Evolutionary conservation across 2,329 filamentous ascomycete genomes (phyloP), one percentile per base, ranked within the genome.

Genomic region (Aureobasidium zeae): DNA sequence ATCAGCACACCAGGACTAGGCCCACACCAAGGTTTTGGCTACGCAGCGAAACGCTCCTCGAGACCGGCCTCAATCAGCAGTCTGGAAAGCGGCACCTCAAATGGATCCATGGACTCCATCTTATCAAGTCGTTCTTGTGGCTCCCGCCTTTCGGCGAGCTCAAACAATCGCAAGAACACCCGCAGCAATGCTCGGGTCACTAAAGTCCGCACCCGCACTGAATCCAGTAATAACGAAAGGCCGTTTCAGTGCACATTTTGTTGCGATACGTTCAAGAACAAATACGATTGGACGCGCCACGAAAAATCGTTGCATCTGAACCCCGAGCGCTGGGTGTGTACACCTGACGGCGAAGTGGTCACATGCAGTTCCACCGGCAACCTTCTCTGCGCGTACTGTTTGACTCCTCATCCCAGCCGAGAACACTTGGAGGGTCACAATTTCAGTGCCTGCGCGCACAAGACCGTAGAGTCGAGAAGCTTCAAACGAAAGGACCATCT

Each of bases 321-420:
- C 70, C 46, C 85, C 72, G 81, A 74, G 78, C 47, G 83, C 73
- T 31, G 69, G 73, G 73, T 74, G 7, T 81, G 77, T 52, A 71
- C 74, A 21, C 76, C 76, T 3, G 58, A 71, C 3, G 76, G 76
- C 5, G 70, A 71, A 6, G 59, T 77, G 5, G 39, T 43, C 7
- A 28, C 29, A 8, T 43, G 39, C n/a, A 29, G 29, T 4, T 16
- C 39, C 7, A 26, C 29, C 1, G 30, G 30, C 4, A 16, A 34
- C 7, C 7, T 4, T 4, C 30, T 43, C 10, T 43, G 39, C 30
- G 39, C 29, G 28, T 43, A 43, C n/a, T 43, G 39, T 10, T 12
- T 43, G 12, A 6, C 30, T 4, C 29, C 29, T 30, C 25, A 28
- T 7, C 30, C 30, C 12, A 43, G 25, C 30, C 25, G 26, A 28